A percentile compares a stretch with the other conserved stretches of the same genome.
phyloP scores from a whole-genome alignment of 2,329 filamentous ascomycete genomes.

The Sphaerostilbella broomeana region DNA sequence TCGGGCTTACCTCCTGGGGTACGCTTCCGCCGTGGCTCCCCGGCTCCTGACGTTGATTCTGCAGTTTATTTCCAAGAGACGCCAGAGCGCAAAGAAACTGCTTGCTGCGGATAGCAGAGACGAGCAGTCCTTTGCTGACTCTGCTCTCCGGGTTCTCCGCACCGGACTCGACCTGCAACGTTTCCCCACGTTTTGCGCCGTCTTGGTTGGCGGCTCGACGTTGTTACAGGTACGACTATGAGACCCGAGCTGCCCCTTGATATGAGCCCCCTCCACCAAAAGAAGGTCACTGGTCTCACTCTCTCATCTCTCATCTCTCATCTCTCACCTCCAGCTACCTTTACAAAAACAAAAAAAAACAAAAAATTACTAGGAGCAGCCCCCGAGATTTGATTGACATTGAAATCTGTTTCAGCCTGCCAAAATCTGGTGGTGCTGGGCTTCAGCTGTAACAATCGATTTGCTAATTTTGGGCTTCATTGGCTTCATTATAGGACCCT shows the following conservation, averaged over 20 bases:
- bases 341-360: too few relatives aligned
- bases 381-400: neutral
- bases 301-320: too few relatives aligned
- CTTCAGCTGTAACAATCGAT: neutral
- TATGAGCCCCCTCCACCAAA: neutral
- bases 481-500: conserved; percentile 21
- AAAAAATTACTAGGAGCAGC: too few relatives aligned
- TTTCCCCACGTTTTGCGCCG: conserved; percentile 58
- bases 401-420: neutral
- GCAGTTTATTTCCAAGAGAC: conserved; percentile 39
- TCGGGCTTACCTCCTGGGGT: conserved; percentile 55
- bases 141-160: conserved; percentile 36
- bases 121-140: conserved; percentile 26
- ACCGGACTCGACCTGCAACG: conserved; percentile 48
- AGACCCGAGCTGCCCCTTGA: too few relatives aligned
- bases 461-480: conserved; percentile 7
- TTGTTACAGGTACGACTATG: conserved; percentile 47
- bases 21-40: conserved; percentile 52
- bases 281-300: too few relatives aligned
- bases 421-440: neutral
- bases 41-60: conserved; percentile 49
- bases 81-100: conserved; percentile 23
- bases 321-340: too few relatives aligned
- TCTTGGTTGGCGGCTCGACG: conserved; percentile 53
- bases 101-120: conserved; percentile 23